Conservation (phyloP, 495 filamentous ascomycete species). For the Rhypophila decipiens region DNA sequence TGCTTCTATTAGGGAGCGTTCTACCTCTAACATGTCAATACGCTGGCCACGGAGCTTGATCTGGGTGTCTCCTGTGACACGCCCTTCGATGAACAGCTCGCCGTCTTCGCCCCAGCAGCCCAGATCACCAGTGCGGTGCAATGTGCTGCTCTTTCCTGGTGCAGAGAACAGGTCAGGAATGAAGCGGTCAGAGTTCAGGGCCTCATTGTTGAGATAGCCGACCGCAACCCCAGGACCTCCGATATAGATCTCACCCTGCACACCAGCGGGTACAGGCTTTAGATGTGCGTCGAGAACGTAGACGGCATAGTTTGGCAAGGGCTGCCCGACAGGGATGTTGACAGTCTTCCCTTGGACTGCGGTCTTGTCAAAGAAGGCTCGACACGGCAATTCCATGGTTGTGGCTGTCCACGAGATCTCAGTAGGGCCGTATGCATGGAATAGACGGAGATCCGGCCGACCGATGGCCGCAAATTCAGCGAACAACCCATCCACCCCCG, state of each 20-base stretch:
- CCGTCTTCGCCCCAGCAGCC: no score
- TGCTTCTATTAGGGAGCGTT: no score
- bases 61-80: no score
- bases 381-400: background rate
- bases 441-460: constrained; percentile 5
- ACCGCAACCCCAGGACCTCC: constrained; percentile 16
- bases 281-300: constrained; percentile 36
- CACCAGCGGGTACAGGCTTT: constrained; percentile 26
- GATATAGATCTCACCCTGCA: constrained; percentile 24
- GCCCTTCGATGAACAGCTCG: no score
- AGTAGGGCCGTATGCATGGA: constrained; percentile 28
- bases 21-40: no score
- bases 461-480: constrained; percentile 12
- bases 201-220: constrained; percentile 23
- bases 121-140: no score
- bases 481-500: no score
- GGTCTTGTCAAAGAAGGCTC: background rate
- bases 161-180: no score
- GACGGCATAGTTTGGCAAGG: constrained; percentile 20
- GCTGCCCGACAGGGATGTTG: background rate
- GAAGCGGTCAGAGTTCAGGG: no score
- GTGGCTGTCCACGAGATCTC: constrained; percentile 10
- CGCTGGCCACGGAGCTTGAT: no score
- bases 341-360: background rate
- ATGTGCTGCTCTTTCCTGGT: no score